phyloP scores from a whole-genome alignment of 148 eudicot species.

The Fagopyrum tataricum region DNA sequence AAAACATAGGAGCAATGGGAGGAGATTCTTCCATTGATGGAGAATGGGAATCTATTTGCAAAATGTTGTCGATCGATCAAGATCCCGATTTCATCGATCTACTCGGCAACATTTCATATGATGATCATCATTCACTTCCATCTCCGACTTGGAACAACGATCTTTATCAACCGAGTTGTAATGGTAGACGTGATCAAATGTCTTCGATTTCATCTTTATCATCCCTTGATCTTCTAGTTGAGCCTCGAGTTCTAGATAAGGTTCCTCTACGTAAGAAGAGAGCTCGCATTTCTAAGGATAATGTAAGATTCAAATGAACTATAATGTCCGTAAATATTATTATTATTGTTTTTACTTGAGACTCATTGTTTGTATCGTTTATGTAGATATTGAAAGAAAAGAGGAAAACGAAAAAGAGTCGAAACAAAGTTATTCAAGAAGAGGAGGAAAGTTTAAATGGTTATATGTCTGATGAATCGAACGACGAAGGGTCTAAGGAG shows the following conservation, averaged over 20 bases:
- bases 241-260: background rate
- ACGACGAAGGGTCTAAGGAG: background rate
- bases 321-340: background rate
- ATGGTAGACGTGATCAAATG: background rate
- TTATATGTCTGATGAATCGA: background rate
- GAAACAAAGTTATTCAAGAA: background rate
- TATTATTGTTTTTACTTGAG: background rate
- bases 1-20: background rate
- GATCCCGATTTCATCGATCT: constrained; percentile 14
- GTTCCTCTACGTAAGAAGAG: constrained; percentile 17
- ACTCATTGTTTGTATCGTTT: background rate
- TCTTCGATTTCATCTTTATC: background rate
- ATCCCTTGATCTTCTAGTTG: background rate
- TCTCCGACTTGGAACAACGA: background rate
- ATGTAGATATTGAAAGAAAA: constrained; percentile 20
- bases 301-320: constrained; percentile 12
- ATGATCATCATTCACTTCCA: background rate
- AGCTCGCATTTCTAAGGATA: constrained; percentile 13
- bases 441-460: constrained; percentile 9
- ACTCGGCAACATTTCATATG: background rate
- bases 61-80: constrained; percentile 16
- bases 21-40: constrained; percentile 15
- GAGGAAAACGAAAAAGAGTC: constrained; percentile 12
- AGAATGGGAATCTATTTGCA: constrained; percentile 27
- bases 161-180: background rate